phyloP scores from a whole-genome alignment of 352 stramenopile species.

The Phytophthora sp. region DNA sequence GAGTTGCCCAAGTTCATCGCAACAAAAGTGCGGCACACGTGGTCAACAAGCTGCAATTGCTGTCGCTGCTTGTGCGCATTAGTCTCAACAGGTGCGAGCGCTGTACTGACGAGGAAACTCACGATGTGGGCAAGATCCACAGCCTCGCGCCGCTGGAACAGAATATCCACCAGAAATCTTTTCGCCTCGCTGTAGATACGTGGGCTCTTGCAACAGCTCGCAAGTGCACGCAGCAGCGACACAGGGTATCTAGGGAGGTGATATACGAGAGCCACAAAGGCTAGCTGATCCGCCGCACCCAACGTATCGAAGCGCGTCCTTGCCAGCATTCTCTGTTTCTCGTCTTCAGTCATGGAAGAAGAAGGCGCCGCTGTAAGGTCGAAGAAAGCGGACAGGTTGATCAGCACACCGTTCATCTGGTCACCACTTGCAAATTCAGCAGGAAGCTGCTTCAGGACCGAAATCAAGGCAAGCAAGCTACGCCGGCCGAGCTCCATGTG shows the following conservation, averaged over 20 bases:
- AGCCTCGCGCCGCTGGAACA: conserved; percentile 64
- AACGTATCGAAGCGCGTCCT: conserved; percentile 65
- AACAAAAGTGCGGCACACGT: conserved; percentile 68
- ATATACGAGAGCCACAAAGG: conserved; percentile 78
- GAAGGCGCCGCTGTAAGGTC: conserved; percentile 43
- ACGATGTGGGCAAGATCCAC: conserved; percentile 79
- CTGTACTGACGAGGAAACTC: conserved; percentile 81
- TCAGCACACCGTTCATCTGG: conserved; percentile 59
- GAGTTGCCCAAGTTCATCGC: conserved; percentile 73
- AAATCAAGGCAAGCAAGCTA: conserved; percentile 73
- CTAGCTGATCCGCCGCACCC: conserved; percentile 54
- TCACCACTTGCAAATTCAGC: conserved; percentile 49
- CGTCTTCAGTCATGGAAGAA: conserved; percentile 31
- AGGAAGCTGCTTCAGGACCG: conserved; percentile 79
- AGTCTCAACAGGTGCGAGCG: conserved; percentile 49
- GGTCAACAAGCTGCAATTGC: conserved; percentile 64
- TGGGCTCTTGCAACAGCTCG: conserved; percentile 78
- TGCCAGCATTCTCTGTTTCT: conserved; percentile 33
- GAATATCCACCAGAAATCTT: conserved; percentile 83
- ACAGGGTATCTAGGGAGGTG: conserved; percentile 78
- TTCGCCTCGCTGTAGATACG: conserved; percentile 72
- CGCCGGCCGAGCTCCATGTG: conserved; percentile 69
- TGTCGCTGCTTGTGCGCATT: conserved; percentile 32
- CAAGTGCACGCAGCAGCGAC: conserved; percentile 65
- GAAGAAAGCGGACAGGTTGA: conserved; percentile 72